These are phyloP conservation scores for Penicillium samsonianum DNA, from an alignment of 495 filamentous ascomycete species.

Conservation along the genomic window DNA sequence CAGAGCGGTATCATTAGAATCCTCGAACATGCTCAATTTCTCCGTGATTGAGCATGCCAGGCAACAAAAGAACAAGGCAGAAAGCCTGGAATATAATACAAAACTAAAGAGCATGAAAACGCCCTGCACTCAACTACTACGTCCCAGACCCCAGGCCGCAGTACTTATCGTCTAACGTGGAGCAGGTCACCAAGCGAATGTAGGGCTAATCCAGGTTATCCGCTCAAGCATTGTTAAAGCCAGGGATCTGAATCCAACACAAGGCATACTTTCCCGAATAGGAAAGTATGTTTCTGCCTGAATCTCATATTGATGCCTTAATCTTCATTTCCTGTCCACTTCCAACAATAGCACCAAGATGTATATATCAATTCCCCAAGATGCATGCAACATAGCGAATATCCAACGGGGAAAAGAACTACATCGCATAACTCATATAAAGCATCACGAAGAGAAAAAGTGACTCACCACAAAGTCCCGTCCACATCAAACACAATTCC, in stretches of 20 bases:
- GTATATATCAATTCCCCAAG: neutral
- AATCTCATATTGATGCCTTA: conserved; percentile 1
- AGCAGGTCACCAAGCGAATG: neutral
- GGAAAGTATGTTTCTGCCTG: neutral
- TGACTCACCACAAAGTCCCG: conserved; percentile 82
- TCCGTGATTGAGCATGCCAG: neutral
- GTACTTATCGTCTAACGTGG: neutral
- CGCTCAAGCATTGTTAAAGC: too few species aligned
- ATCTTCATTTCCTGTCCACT: conserved; percentile 1
- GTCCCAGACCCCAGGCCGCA: neutral
- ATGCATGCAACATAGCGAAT: neutral
- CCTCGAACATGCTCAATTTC: neutral
- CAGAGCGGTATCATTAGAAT: neutral
- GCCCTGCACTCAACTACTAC: neutral
- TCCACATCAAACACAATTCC: conserved; percentile 96
- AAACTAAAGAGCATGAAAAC: neutral
- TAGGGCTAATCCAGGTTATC: too few species aligned
- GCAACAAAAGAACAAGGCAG: neutral
- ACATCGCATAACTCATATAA: neutral
- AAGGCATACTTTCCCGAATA: conserved; percentile 5
- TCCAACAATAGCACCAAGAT: neutral
- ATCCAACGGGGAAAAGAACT: neutral
- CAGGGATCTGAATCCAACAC: neutral
- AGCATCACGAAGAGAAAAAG: neutral
- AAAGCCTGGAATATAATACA: neutral